Evolutionary conservation across 2,329 filamentous ascomycete species (phyloP), one percentile per base, ranked within the genome.

Genomic region (Polychaeton citri): DNA sequence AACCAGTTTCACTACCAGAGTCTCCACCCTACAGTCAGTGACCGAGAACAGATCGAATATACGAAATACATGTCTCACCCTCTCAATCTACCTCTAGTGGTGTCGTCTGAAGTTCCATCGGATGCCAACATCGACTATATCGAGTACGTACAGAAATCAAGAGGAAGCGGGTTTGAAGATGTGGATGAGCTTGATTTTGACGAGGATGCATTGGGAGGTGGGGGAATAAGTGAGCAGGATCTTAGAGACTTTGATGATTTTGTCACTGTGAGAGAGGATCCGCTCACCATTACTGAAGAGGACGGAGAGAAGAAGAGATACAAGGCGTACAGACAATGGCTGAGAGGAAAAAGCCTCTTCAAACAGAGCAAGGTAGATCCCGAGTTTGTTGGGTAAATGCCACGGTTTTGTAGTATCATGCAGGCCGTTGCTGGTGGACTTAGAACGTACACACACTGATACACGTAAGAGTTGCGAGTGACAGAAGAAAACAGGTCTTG

Each of bases 261-360:
- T 51, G 58, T 95, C 38, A 73, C 71, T 30, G 74, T 90, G 9
- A 75, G 73, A 4, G 81, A 90, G 41, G 84, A 94, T 49, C 84
- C 85, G 13, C 63, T 98, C 35, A 92, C 84, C 2, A 88, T 96
- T 10, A 79, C 77, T 1, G 79, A 87, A 31, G 87, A 92, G 51
- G 90, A 96, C 57, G 71, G 77, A 32, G 71, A 72, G 28, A 96
- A 93, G 71, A 95, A 96, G 69, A 70, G 90, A 48, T 98, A 98
- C 60, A 96, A 94, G 62, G 83, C 87, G 7, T 98, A 98, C 61
- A 68, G 79, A 51, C 92, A 95, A 61, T 98, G 90, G 88, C 66
- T 98, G 53, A 73, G 78, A 43, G 88, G 88, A 13, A 96, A 95
- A 65, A 94, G 85, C 50, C 71, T 96, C 51, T 96, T 96, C 59